Evolutionary conservation across 2,329 filamentous ascomycete genomes (phyloP).

Genomic region (Leptodontidium sp.): DNA sequence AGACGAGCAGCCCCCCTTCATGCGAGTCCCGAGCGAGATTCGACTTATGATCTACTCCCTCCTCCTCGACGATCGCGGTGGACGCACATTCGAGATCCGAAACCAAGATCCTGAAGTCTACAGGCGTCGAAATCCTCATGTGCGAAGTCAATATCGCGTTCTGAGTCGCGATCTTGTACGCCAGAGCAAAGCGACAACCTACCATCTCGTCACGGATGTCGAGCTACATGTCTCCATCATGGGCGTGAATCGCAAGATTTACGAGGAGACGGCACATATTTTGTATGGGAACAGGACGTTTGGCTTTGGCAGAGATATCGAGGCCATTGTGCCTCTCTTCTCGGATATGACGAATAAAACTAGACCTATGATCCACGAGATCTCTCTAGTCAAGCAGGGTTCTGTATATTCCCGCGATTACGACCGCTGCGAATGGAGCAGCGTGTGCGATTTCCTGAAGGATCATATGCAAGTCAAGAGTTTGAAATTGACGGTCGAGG

Average conservation of each 20-base stretch:
- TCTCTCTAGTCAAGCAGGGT: constrained; percentile 64
- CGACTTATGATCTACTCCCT: constrained; percentile 47
- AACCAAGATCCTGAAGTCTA: constrained; percentile 45
- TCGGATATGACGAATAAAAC: constrained; percentile 60
- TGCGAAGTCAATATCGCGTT: constrained; percentile 52
- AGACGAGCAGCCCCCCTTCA: constrained; percentile 32
- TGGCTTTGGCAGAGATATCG: constrained; percentile 66
- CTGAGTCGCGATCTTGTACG: constrained; percentile 52
- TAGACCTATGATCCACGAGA: constrained; percentile 55
- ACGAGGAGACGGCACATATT: constrained; percentile 63
- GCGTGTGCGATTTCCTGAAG: constrained; percentile 58
- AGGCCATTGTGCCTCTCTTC: constrained; percentile 67
- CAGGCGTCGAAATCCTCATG: constrained; percentile 32
- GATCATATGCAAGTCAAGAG: constrained; percentile 51
- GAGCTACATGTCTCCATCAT: constrained; percentile 56
- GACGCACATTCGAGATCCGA: constrained; percentile 51
- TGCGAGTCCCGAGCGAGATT: constrained; percentile 41
- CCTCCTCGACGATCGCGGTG: constrained; percentile 51
- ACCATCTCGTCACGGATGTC: constrained; percentile 55
- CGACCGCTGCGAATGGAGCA: constrained; percentile 62
- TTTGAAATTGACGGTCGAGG: constrained; percentile 61
- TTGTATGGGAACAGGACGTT: constrained; percentile 65
- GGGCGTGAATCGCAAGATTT: constrained; percentile 55
- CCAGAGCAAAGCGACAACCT: constrained; percentile 61
- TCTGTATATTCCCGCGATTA: constrained; percentile 62